Evolutionary conservation across 2,329 filamentous ascomycete genomes (phyloP).

Genomic region (Penicillium sp.): DNA sequence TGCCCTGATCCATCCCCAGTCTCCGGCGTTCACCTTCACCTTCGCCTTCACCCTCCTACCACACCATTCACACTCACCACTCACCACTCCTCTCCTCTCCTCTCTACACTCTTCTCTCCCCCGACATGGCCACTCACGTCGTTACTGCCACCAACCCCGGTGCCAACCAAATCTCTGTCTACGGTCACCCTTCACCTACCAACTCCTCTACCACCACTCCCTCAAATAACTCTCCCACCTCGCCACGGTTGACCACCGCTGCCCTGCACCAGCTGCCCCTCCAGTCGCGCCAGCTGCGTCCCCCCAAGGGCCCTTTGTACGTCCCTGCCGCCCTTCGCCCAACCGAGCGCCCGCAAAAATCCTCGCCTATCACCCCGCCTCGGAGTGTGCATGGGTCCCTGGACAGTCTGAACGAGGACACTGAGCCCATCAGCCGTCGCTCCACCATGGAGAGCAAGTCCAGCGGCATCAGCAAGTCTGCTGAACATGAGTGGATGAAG

Average conservation of each 20-base stretch:
- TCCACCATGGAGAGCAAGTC: slow-evolving; percentile 47
- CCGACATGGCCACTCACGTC: slow-evolving; percentile 38
- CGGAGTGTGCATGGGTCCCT: slow-evolving; percentile 61
- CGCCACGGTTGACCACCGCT: slow-evolving; percentile 51
- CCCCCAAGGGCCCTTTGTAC: slow-evolving; percentile 64
- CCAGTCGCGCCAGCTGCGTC: slow-evolving; percentile 61
- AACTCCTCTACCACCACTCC: slow-evolving; percentile 56
- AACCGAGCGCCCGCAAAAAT: slow-evolving; percentile 57
- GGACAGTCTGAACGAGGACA: slow-evolving; percentile 49
- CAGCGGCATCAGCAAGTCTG: slow-evolving; percentile 51
- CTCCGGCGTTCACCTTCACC: not conserved
- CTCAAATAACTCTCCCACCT: slow-evolving; percentile 58
- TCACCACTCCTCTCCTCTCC: not conserved
- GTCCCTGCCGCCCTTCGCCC: slow-evolving; percentile 66
- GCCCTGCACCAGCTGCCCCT: slow-evolving; percentile 42
- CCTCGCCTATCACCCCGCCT: slow-evolving; percentile 53
- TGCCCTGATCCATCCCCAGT: not conserved
- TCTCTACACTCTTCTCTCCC: not conserved
- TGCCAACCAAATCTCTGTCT: slow-evolving; percentile 40
- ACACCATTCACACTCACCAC: not conserved
- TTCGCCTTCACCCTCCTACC: not conserved
- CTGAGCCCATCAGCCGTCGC: slow-evolving; percentile 41
- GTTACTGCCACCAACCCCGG: slow-evolving; percentile 30
- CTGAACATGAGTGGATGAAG: slow-evolving; percentile 58
- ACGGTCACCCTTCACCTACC: slow-evolving; percentile 53